Conservation (phyloP, 345 rosid genomes). For the Gossypium longicalyx region DNA sequence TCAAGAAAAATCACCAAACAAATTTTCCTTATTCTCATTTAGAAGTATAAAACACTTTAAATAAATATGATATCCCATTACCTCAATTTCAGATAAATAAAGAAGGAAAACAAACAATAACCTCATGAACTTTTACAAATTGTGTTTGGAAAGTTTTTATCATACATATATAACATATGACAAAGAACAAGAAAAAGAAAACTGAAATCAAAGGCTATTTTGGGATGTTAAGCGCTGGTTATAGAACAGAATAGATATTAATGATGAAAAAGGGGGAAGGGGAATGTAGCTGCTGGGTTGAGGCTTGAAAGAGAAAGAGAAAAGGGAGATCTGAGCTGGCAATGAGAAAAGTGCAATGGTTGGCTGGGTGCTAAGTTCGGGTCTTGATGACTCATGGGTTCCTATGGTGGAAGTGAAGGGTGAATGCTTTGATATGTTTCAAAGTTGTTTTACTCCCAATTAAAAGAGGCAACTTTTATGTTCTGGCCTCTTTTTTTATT, state of each 20-base stretch:
- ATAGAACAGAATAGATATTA: background rate
- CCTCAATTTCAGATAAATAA: background rate
- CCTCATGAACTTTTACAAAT: background rate
- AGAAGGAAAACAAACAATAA: background rate
- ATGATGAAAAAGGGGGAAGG: background rate
- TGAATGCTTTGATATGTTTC: background rate
- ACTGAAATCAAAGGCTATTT: background rate
- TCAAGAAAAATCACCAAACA: background rate
- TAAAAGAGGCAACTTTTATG: too few relatives aligned
- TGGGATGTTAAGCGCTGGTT: background rate
- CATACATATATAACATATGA: background rate
- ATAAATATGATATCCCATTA: background rate
- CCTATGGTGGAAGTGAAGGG: background rate
- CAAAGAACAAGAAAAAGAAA: too few relatives aligned
- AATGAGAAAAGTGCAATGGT: background rate
- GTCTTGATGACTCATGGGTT: background rate
- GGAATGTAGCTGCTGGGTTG: background rate
- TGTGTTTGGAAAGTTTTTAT: background rate
- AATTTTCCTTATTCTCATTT: background rate
- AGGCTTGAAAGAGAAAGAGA: background rate
- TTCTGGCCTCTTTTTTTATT: too few relatives aligned
- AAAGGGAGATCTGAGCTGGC: background rate
- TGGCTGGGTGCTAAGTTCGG: background rate
- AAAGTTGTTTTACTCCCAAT: background rate
- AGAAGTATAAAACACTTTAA: background rate